Percentiles rank a stretch among this genome's conserved stretches.
phyloP scores from a whole-genome alignment of 768 basidiomycete species.

The Leccinum barrowsii region DNA sequence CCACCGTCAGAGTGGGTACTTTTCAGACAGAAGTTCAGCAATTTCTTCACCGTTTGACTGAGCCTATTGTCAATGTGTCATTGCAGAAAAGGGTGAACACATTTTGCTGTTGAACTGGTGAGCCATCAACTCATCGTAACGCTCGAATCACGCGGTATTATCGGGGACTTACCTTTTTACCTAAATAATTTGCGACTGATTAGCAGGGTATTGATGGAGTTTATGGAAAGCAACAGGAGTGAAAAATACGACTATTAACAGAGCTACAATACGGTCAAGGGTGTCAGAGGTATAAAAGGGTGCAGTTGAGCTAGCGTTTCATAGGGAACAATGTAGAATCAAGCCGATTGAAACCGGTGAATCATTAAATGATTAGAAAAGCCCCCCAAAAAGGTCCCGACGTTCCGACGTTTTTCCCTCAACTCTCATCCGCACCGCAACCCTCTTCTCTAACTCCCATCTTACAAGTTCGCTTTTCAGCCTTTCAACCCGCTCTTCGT shows the following conservation, averaged over 20 bases:
- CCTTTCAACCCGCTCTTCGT: constrained; percentile 38
- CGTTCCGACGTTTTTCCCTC: constrained; percentile 20
- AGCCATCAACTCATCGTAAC: background rate
- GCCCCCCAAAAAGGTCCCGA: constrained; percentile 9
- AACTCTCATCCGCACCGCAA: constrained; percentile 18
- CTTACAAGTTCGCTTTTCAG: constrained; percentile 42
- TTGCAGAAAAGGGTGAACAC: background rate
- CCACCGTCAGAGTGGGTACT: no score
- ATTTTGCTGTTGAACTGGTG: background rate
- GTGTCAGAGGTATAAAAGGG: background rate
- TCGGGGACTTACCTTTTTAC: background rate
- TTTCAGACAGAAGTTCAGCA: no score
- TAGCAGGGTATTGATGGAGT: background rate
- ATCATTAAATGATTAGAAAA: constrained; percentile 4
- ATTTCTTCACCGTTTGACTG: no score
- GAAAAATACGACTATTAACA: background rate
- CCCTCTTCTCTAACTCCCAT: constrained; percentile 41
- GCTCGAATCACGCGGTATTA: background rate
- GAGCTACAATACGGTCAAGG: constrained; percentile 4
- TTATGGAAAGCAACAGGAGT: background rate
- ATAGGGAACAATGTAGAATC: background rate
- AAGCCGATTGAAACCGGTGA: background rate
- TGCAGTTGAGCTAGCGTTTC: background rate
- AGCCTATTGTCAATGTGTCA: no score
- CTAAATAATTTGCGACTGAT: background rate